A percentile compares a stretch with the other conserved stretches of the same genome.
Evolutionary conservation across 139 green algal species (phyloP).

Genomic region (Parachlorella kessleri): DNA sequence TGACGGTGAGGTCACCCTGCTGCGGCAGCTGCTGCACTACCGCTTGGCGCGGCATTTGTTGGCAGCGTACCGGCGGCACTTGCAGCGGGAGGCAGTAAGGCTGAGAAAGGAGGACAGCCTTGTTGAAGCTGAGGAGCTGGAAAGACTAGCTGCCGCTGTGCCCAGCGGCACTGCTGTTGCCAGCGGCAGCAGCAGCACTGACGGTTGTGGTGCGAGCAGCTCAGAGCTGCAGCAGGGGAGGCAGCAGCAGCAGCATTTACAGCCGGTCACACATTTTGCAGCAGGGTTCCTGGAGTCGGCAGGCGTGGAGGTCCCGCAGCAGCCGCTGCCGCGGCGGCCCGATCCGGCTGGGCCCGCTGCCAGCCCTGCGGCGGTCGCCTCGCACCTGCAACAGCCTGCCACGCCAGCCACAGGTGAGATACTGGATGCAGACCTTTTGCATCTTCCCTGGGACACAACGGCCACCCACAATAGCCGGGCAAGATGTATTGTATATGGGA

Average conservation of each 20-base stretch:
- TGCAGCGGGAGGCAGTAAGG: background rate
- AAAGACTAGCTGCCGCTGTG: too few relatives aligned
- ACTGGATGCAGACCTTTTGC: too few relatives aligned
- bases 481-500: too few relatives aligned
- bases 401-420: background rate
- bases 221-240: background rate
- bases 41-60: conserved; percentile 28
- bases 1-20: conserved; percentile 6
- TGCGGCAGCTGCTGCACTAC: conserved; percentile 27
- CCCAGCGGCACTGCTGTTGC: too few relatives aligned
- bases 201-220: too few relatives aligned
- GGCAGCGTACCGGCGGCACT: conserved; percentile 9
- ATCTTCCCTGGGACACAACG: too few relatives aligned
- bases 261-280: conserved; percentile 6
- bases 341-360: background rate
- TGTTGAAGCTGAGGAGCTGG: too few relatives aligned
- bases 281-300: conserved; percentile 16
- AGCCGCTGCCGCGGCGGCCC: conserved; percentile 8
- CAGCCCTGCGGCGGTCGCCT: background rate
- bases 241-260: background rate
- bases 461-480: too few relatives aligned
- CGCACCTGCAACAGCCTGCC: background rate
- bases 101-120: background rate
- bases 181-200: too few relatives aligned
- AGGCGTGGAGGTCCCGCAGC: conserved; percentile 20